phyloP scores from a whole-genome alignment of 148 eudicot species.

The Simmondsia chinensis region DNA sequence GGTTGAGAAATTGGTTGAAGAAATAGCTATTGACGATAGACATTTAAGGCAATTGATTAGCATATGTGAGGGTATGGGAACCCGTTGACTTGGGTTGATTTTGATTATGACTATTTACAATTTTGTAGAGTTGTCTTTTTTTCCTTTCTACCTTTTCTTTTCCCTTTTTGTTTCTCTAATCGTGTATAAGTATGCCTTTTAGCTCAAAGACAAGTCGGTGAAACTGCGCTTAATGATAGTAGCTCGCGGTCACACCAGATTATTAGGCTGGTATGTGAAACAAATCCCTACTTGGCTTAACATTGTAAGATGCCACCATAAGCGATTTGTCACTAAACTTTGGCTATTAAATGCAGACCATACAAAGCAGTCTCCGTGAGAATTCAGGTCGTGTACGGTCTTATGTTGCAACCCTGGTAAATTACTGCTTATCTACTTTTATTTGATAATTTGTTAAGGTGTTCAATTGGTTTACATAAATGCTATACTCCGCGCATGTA shows the following conservation, averaged over 20 bases:
- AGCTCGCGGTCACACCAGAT: constrained; percentile 98
- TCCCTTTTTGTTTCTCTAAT: too few species aligned
- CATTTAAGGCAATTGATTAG: constrained; percentile 70
- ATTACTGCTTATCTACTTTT: not conserved
- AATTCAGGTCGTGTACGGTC: constrained; percentile 73
- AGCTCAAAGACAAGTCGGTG: constrained; percentile 99
- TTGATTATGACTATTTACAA: not conserved
- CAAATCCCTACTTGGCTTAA: not conserved
- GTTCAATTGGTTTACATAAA: not conserved
- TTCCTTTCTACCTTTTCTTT: not conserved
- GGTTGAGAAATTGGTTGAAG: constrained; percentile 91
- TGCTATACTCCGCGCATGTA: constrained; percentile 18
- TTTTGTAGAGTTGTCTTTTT: not conserved
- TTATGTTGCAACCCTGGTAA: constrained; percentile 90
- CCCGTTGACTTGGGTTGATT: not conserved
- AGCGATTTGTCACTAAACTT: constrained; percentile 3
- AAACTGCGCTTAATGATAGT: constrained; percentile 80
- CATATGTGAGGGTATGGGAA: constrained; percentile 77
- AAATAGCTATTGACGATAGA: constrained; percentile 53
- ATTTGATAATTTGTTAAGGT: not conserved
- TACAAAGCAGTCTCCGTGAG: constrained; percentile 87
- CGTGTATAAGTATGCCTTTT: constrained; percentile 4
- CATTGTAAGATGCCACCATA: not conserved
- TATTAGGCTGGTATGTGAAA: constrained; percentile 66
- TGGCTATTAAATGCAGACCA: constrained; percentile 49